phyloP scores from a whole-genome alignment of 176 grass and related monocot species.

The Oryza officinalis region DNA sequence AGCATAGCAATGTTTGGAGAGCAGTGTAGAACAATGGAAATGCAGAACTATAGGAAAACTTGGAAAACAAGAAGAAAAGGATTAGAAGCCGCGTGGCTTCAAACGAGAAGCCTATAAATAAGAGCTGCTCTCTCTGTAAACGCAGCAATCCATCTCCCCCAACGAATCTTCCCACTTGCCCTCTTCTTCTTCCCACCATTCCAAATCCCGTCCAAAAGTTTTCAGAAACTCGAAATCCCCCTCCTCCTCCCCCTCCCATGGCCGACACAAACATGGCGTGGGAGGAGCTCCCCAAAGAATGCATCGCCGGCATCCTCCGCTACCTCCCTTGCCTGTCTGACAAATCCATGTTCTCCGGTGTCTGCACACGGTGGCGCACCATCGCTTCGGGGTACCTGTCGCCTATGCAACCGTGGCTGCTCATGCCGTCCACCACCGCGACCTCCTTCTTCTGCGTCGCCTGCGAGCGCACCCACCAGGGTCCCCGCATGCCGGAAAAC shows the following conservation, averaged over 20 bases:
- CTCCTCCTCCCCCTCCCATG: background rate
- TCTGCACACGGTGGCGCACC: background rate
- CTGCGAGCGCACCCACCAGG: background rate
- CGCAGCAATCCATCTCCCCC: too few relatives aligned
- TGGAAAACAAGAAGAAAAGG: too few relatives aligned
- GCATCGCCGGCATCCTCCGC: background rate
- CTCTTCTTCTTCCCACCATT: too few relatives aligned
- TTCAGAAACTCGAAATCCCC: background rate
- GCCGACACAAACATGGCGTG: background rate
- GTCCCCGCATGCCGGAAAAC: background rate
- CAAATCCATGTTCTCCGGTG: background rate
- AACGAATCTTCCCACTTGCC: background rate
- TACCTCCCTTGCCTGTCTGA: slow-evolving; percentile 1
- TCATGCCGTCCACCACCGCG: background rate
- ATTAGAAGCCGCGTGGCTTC: too few relatives aligned
- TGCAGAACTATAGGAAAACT: too few relatives aligned
- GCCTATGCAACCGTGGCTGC: slow-evolving; percentile 12
- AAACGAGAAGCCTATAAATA: too few relatives aligned
- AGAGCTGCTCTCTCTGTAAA: too few relatives aligned
- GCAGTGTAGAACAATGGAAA: too few relatives aligned
- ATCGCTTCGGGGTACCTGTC: background rate
- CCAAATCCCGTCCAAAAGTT: background rate
- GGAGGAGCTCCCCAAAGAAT: background rate
- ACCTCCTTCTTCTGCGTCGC: slow-evolving; percentile 3
- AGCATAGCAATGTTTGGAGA: too few relatives aligned